A percentile compares a stretch with the other conserved stretches of the same genome.
Evolutionary conservation across 371 early-diverging fungal genomes (phyloP).

Genomic region (Syncephalastrum contaminatum): DNA sequence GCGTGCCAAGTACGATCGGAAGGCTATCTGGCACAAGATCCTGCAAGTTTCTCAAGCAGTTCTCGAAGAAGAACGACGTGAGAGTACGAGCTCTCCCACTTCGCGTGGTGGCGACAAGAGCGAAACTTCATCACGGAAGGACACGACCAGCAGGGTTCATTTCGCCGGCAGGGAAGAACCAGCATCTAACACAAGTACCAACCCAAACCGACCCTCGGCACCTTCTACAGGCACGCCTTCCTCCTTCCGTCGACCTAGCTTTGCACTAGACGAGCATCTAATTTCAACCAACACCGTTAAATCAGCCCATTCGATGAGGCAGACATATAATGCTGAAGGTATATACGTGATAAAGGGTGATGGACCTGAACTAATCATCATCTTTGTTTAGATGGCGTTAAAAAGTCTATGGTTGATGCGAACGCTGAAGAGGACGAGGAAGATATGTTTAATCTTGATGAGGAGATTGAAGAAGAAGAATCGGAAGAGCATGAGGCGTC

Average conservation of each 20-base stretch:
- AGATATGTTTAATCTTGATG: slow-evolving; percentile 40
- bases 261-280: slow-evolving; percentile 28
- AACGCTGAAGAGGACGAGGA: slow-evolving; percentile 13
- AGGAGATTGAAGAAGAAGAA: slow-evolving; percentile 35
- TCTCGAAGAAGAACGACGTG: slow-evolving; percentile 10
- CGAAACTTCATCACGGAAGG: slow-evolving; percentile 7
- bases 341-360: neutral
- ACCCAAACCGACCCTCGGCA: neutral
- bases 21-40: slow-evolving; percentile 32
- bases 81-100: neutral
- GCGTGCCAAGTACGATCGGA: slow-evolving; percentile 25
- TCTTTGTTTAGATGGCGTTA: neutral
- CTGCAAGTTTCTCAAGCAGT: slow-evolving; percentile 23
- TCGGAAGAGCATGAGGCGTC: neutral
- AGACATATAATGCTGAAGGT: slow-evolving; percentile 3
- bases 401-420: neutral
- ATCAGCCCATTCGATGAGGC: neutral
- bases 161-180: neutral
- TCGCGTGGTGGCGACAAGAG: neutral
- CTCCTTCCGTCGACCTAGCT: slow-evolving; percentile 19
- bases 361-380: neutral
- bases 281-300: slow-evolving; percentile 19
- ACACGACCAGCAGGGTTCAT: neutral
- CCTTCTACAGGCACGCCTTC: slow-evolving; percentile 4
- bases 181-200: neutral